Conservation (phyloP, 495 filamentous ascomycete species). For the Aspergillus campestris region DNA sequence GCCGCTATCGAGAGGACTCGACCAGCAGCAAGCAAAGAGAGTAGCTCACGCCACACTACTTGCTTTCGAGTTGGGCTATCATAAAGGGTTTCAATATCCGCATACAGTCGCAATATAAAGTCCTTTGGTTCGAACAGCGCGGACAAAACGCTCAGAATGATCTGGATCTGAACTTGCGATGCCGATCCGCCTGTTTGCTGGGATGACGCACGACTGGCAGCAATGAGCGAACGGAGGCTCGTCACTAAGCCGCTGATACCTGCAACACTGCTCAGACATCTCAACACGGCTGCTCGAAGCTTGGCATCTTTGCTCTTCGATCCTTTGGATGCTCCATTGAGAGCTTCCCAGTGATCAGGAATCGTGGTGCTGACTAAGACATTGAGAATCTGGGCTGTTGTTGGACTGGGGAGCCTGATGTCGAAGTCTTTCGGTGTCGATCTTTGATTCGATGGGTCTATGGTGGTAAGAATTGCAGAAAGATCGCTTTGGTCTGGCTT, state of each 20-base stretch:
- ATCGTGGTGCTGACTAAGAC: conserved; percentile 59
- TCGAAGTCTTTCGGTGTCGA: conserved; percentile 36
- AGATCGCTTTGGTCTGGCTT: conserved; percentile 57
- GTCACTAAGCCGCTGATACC: conserved; percentile 63
- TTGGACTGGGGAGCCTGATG: conserved; percentile 54
- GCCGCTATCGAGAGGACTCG: conserved; percentile 63
- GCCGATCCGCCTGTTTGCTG: conserved; percentile 23
- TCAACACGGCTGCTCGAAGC: conserved; percentile 41
- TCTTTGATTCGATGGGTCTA: conserved; percentile 36
- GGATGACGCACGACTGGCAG: conserved; percentile 16
- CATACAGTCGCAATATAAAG: conserved; percentile 48
- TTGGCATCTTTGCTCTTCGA: conserved; percentile 24
- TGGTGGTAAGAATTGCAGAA: conserved; percentile 39
- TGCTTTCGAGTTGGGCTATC: conserved; percentile 28
- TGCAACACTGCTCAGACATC: conserved; percentile 61
- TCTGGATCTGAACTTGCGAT: conserved; percentile 19
- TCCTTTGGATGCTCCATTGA: conserved; percentile 37
- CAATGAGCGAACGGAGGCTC: conserved; percentile 48
- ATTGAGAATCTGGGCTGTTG: conserved; percentile 61
- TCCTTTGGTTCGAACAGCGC: conserved; percentile 47
- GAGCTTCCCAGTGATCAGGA: conserved; percentile 66
- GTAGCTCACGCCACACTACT: conserved; percentile 58
- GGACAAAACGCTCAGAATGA: conserved; percentile 40
- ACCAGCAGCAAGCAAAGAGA: conserved; percentile 59
- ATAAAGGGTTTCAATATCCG: conserved; percentile 26